Conservation (phyloP, 2,329 filamentous ascomycete species). For the Pseudogymnoascus sp. region DNA sequence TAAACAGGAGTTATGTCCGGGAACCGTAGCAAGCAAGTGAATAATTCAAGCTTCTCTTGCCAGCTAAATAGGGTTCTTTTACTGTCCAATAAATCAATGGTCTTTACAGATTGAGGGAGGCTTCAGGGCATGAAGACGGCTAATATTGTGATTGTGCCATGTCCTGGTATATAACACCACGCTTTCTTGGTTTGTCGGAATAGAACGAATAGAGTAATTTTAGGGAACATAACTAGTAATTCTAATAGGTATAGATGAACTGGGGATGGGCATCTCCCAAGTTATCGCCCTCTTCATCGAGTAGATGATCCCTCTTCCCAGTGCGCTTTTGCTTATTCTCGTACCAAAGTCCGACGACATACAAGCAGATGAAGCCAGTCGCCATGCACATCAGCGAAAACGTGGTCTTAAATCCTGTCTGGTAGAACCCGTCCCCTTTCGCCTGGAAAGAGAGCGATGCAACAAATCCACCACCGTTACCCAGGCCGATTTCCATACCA, state of each 20-base stretch:
- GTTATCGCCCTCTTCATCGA: conserved; percentile 21
- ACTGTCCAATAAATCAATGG: too few relatives aligned
- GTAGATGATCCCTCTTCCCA: conserved; percentile 37
- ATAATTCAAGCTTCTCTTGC: too few relatives aligned
- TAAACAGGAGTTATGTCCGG: too few relatives aligned
- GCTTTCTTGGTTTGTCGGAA: too few relatives aligned
- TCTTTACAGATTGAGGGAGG: too few relatives aligned
- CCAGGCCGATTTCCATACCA: conserved; percentile 20
- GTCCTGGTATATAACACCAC: too few relatives aligned
- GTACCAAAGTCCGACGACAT: conserved; percentile 33
- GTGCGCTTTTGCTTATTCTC: conserved; percentile 40
- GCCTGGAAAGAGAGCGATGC: conserved; percentile 4
- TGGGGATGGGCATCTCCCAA: conserved; percentile 7
- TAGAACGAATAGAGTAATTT: too few relatives aligned
- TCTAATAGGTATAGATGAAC: conserved; percentile 10
- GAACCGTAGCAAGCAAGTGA: too few relatives aligned
- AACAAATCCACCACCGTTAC: conserved; percentile 8
- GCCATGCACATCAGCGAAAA: conserved; percentile 21
- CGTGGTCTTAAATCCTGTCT: background rate
- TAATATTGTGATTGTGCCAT: too few relatives aligned
- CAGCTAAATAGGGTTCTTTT: too few relatives aligned
- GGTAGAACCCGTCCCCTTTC: conserved; percentile 7
- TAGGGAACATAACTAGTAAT: background rate
- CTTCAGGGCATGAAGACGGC: too few relatives aligned
- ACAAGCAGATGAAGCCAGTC: conserved; percentile 11